Evolutionary conservation across 2,329 filamentous ascomycete genomes (phyloP), one percentile per base, ranked within the genome.

Genomic region (Sporothrix curviconia): DNA sequence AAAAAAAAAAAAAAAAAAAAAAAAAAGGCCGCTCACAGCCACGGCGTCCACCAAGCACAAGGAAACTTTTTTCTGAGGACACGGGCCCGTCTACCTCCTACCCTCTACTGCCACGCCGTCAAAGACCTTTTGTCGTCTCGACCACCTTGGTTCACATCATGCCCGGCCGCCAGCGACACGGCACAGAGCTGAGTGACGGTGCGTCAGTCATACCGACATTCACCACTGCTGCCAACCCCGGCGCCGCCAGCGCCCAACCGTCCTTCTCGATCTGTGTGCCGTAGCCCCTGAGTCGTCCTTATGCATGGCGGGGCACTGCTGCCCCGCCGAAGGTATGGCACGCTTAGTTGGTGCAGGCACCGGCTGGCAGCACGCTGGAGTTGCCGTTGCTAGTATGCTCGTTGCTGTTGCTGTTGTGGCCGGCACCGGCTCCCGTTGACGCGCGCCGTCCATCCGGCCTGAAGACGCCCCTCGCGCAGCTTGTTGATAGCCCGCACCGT

Each of bases 401-500:
- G n/a, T n/a, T n/a, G n/a, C n/a, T n/a, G n/a, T n/a, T n/a, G n/a
- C n/a, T n/a, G n/a, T n/a, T n/a, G n/a, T n/a, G n/a, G 37, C 75
- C 14, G 72, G 72, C 22, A 65, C 65, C 9, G 81, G 80, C 66
- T 83, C 78, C 39, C 72, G 72, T 55, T 77, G 80, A 59, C 70
- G 72, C 40, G 74, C 73, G n/a, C 83, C 83, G 64, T 86, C 79
- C 82, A 86, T 86, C 64, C 84, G 73, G 19, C 77, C n/a, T 57
- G 39, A 44, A 39, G 51, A 28, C 60, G 55, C 2, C 82, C 81
- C 69, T 86, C 84, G 58, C 83, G 78, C 47, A 87, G 72, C 73
- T 87, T 87, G 71, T 87, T 87, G 68, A 87, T 87, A 34, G 84
- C 84, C 50, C 85, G 77, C 49, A 87, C 83, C 1, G 84, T 87